Base-by-base conservation (phyloP, 768 basidiomycete species). In the Sarcomyxa edulis region DNA sequence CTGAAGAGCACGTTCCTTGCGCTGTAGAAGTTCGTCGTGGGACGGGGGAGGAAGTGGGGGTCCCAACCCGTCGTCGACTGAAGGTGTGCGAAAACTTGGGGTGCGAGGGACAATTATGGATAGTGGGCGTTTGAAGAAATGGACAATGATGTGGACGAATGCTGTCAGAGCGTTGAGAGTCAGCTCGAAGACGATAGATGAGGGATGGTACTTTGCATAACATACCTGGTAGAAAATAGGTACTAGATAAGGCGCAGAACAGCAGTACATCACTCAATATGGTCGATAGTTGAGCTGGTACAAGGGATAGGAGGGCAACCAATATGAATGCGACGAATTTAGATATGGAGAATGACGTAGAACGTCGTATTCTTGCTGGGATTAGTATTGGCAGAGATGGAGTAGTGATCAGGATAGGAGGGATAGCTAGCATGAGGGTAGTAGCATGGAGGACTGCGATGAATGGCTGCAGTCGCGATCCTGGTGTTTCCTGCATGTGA, bases 1-100 rank as follows among this genome's bases (percentile, higher is more conserved):
- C 60, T 96, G 93, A 43, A 97, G 62, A 28, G 80, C 79, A 32
- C 78, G 68, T 59, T 97, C 93, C 64, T 97, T 97, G 44, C 86
- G 72, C 49, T 86, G 78, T 22, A 97, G 63, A 15, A 97, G 75
- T 40, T 85, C 81, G 52, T 88, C 84, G 14, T 66, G 59, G 10
- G 66, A 58, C 27, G 66, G 35, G 19, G 39, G 45, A 23, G 11
- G 38, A 50, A 46, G 42, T 18, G 46, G 52, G 10, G 40, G 40
- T 43, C 35, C 43, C 3, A 10, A 35, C 9, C n/a, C n/a, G 45
- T 43, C 27, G 48, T 48, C 14, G 48, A 53, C 32, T 37, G 39
- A 31, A 48, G 36, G 42, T 57, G 53, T 4, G 59, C 3, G 64
- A 65, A 27, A 55, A 11, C 66, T 62, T 25, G 53, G 53, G 33